A percentile compares a stretch with the other conserved stretches of the same genome.
Evolutionary conservation across 306 rosid species (phyloP).

Genomic region (Dryas alaskensis): DNA sequence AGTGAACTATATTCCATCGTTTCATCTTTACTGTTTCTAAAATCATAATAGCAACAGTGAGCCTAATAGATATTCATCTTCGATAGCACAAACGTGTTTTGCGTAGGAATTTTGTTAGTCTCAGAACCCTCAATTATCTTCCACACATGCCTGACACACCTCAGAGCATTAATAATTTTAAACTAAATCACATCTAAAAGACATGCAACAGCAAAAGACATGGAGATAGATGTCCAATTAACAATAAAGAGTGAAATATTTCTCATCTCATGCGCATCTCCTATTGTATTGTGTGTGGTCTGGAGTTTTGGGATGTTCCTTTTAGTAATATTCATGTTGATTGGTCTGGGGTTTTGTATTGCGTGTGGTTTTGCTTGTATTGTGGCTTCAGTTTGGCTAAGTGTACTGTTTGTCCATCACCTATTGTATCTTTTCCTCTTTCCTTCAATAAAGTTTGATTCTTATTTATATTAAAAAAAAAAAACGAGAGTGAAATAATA

Average conservation of each 20-base stretch:
- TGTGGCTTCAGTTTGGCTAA: neutral
- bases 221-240: too few relatives aligned
- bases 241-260: neutral
- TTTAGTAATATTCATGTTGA: neutral
- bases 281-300: neutral
- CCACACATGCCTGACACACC: neutral
- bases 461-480: neutral
- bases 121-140: neutral
- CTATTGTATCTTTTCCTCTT: neutral
- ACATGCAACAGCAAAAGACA: neutral
- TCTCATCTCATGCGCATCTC: neutral
- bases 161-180: neutral
- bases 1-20: neutral
- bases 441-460: neutral
- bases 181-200: neutral
- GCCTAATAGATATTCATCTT: neutral
- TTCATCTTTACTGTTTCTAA: neutral
- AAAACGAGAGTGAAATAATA: neutral
- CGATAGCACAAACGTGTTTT: neutral
- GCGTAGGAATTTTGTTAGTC: neutral
- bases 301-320: neutral
- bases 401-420: too few relatives aligned
- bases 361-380: neutral
- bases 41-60: slow-evolving; percentile 8
- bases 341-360: neutral